Base-by-base conservation (phyloP, 495 filamentous ascomycete genomes). In the Arthonia radiata region DNA sequence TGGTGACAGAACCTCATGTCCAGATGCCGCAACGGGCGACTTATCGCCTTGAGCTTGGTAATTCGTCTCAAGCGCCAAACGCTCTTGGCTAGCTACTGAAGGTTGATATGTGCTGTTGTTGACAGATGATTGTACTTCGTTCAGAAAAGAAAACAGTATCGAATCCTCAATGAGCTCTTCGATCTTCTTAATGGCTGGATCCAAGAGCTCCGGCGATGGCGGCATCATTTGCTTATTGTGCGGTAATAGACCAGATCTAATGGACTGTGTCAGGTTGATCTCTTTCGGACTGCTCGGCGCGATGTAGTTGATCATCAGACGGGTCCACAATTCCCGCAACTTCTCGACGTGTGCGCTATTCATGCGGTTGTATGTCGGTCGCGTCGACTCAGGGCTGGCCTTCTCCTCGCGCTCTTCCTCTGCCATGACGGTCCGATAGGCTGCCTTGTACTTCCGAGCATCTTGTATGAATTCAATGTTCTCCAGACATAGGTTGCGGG, bases 141-240 rank as follows among this genome's bases (percentile, higher is more conserved):
- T 79, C 12, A 86, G 52, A 43, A 86, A 89, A 0, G 78, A 73
- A 1, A 77, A 69, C 17, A 86, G 54, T 2, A 94, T 79, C 2
- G 79, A 91, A 38, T 93, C 86, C 40, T 93, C 82, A 79, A 99
- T 94, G 32, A 99, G 52, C 31, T 94, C 83, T 43, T 81, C 79
- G 10, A 91, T 73, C 28, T 89, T 83, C 31, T 67, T 61, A 11
- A 86, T 78, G n/a, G 86, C 86, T n/a, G 70, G 56, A 38, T 89
- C 78, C 14, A 99, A 57, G 17, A 66, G 61, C 26, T 72, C 61
- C 3, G 86, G 89, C 13, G 58, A 44, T 0, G 86, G 89, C 4
- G 89, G 78, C 3, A 53, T 49, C n/a, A 56, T 42, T 6, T 52
- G 46, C 18, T 60, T 57, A 4, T 67, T 56, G 25, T 78, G 55